A percentile compares a stretch with the other conserved stretches of the same genome.
Evolutionary conservation across 768 basidiomycete species (phyloP).

Genomic region (Wakefieldia striispora): DNA sequence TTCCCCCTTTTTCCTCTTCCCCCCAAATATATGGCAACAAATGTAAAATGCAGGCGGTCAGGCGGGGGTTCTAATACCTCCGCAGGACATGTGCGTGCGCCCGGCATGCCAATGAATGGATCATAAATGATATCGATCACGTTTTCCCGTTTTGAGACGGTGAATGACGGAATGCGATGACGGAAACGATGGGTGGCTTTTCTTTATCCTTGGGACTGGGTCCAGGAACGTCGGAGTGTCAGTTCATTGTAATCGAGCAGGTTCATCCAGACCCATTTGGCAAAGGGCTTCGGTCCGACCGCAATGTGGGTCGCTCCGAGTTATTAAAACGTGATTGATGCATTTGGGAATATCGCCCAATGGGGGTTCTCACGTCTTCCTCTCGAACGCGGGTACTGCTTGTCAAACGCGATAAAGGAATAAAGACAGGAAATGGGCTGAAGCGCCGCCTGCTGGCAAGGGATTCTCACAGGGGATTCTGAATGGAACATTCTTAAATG

Average conservation of each 20-base stretch:
- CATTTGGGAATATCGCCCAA: no score
- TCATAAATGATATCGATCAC: constrained; percentile 13
- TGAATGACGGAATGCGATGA: constrained; percentile 21
- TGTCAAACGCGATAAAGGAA: not conserved
- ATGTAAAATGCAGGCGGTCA: no score
- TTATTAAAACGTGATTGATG: not conserved
- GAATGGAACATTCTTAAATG: constrained; percentile 12
- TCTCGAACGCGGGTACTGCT: no score
- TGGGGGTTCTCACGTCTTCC: not conserved
- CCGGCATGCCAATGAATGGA: constrained; percentile 2
- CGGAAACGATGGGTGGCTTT: not conserved
- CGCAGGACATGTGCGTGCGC: not conserved
- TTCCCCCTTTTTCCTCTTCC: no score
- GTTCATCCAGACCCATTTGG: not conserved
- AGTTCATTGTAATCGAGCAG: not conserved
- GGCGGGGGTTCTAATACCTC: constrained; percentile 7
- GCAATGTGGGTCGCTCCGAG: constrained; percentile 1
- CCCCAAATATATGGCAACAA: no score
- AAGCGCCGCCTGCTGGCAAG: not conserved
- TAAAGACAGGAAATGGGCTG: not conserved
- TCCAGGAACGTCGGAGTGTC: constrained; percentile 12
- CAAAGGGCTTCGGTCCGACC: constrained; percentile 8
- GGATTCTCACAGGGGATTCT: constrained; percentile 19
- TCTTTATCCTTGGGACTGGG: not conserved
- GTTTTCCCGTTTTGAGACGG: not conserved